These are phyloP conservation scores for Paraglomus occultum DNA, from an alignment of 192 early-diverging fungal genomes.

Conservation along the genomic window DNA sequence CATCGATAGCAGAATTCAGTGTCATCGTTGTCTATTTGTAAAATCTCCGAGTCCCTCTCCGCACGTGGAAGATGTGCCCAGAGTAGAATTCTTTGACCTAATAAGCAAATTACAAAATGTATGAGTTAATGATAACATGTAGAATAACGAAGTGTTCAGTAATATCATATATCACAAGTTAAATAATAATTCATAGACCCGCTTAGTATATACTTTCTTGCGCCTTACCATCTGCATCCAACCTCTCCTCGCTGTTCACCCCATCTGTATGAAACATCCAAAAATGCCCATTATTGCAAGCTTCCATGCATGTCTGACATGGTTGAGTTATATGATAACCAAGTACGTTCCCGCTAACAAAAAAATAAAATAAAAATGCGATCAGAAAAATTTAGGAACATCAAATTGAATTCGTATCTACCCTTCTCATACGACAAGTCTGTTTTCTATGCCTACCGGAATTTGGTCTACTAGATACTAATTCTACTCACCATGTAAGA, in stretches of 20 bases:
- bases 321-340: slow-evolving; percentile 84
- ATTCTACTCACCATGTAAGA: slow-evolving; percentile 52
- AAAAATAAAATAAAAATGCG: neutral
- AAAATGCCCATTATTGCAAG: slow-evolving; percentile 96
- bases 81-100: slow-evolving; percentile 20
- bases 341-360: slow-evolving; percentile 65
- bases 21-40: slow-evolving; percentile 5
- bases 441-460: neutral
- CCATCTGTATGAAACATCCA: slow-evolving; percentile 93
- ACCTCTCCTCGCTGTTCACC: slow-evolving; percentile 61
- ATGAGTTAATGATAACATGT: too few relatives aligned
- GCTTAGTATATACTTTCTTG: too few relatives aligned
- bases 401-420: too few relatives aligned
- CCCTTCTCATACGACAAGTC: neutral
- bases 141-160: too few relatives aligned
- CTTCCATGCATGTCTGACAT: slow-evolving; percentile 81
- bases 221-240: slow-evolving; percentile 18
- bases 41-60: neutral
- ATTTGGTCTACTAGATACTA: neutral
- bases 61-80: slow-evolving; percentile 21
- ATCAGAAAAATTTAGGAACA: too few relatives aligned
- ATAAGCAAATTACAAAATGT: neutral
- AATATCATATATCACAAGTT: too few relatives aligned
- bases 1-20: too few relatives aligned
- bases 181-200: too few relatives aligned